Base-by-base conservation (phyloP, 1,284 basidiomycete species). In the Grifola frondosa region DNA sequence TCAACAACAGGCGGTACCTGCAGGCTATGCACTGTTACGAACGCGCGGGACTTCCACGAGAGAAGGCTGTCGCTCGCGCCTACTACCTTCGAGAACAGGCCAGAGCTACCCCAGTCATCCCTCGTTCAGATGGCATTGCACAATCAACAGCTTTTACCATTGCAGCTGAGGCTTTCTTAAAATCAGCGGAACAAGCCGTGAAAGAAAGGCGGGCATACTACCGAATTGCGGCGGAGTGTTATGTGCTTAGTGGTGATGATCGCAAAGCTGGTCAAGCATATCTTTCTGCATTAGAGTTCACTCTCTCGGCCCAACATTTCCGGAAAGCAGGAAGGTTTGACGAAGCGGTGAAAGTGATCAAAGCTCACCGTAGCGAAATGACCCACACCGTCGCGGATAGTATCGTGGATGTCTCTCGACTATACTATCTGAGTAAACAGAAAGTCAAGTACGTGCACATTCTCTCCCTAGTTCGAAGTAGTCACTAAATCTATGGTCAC, bases 1-100 rank as follows among this genome's bases (percentile, higher is more conserved):
- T 88, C 56, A 60, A 72, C 6, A 69, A 77, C 30, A 69, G 74
- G 34, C 71, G 70, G 13, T 88, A 78, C 49, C 53, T 64, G 1
- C 77, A 84, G 51, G 82, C 86, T 0, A 77, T 73, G 61, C 71
- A 79, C 40, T 81, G 80, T 46, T 88, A 78, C 45, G 69, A 77
- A 40, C 71, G 77, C 16, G 84, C 85, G 4, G 60, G 49, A 1
- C 56, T 69, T 23, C 60, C 51, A 0, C 67, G 70, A 10, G 70
- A 81, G 54, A 70, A 61, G 4, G 67, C 62, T 2, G 69, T 85
- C 6, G 67, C 75, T 0, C 41, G 67, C 5, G 74, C 76, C 0
- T 78, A 71, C 50, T 57, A 67, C 15, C 62, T 71, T 7, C 67
- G 77, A 30, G 66, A 75, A 46, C 42, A 62, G 5, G 75, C 73